Percentiles rank a stretch among this genome's conserved stretches.
phyloP scores from a whole-genome alignment of 1,139 yeast genomes.

The Arxiozyma slooffiae region DNA sequence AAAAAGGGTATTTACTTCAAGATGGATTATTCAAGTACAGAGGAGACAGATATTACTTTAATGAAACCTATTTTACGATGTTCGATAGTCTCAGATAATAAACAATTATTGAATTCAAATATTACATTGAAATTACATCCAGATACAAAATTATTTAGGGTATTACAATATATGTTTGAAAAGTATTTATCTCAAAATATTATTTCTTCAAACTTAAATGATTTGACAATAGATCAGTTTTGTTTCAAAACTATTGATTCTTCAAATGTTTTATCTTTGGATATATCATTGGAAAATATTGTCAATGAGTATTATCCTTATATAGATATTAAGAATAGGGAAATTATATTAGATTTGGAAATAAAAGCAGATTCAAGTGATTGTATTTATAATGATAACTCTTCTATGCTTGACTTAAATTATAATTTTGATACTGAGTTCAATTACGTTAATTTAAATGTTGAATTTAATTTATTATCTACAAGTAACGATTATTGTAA shows the following conservation, averaged over 20 bases:
- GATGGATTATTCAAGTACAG: background rate
- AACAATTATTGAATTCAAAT: conserved; percentile 9
- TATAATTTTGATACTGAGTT: conserved; percentile 13
- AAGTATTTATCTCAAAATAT: background rate
- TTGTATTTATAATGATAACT: background rate
- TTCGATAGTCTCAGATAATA: background rate
- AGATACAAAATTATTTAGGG: conserved; percentile 15
- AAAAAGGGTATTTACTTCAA: background rate
- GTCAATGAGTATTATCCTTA: background rate
- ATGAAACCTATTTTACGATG: background rate
- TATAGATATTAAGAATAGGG: background rate
- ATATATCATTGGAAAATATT: background rate
- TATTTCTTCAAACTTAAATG: background rate
- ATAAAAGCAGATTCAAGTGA: background rate
- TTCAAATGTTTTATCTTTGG: background rate
- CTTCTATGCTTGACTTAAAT: background rate
- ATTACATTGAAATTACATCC: conserved; percentile 21
- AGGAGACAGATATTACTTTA: background rate
- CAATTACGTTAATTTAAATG: conserved; percentile 11
- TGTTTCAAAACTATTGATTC: background rate
- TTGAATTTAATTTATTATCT: conserved; percentile 20
- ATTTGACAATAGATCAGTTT: background rate
- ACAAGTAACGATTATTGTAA: conserved; percentile 12
- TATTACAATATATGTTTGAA: conserved; percentile 23
- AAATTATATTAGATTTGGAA: background rate